These are phyloP conservation scores for Herpetomonas tarakana DNA, from an alignment of 208 protist genomes.

Conservation along the genomic window DNA sequence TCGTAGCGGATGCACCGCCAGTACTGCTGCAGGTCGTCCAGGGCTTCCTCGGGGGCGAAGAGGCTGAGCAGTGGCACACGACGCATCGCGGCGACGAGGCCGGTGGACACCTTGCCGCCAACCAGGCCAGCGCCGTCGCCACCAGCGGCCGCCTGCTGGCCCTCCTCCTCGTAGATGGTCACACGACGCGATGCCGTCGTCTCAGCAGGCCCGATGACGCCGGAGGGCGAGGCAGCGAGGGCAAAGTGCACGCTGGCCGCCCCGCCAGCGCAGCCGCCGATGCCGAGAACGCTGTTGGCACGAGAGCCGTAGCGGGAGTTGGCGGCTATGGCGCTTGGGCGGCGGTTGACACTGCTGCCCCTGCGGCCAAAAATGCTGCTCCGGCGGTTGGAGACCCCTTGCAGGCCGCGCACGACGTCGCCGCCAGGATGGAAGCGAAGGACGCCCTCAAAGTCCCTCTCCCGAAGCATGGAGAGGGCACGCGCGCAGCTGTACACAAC, in stretches of 20 bases:
- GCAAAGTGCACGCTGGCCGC: background rate
- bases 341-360: background rate
- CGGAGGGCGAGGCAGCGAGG: background rate
- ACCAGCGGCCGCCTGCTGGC: background rate
- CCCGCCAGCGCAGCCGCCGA: too few relatives aligned
- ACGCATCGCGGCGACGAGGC: slow-evolving; percentile 35
- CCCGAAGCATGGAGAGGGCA: slow-evolving; percentile 31
- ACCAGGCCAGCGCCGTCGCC: slow-evolving; percentile 6
- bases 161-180: slow-evolving; percentile 33
- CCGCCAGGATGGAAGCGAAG: slow-evolving; percentile 32
- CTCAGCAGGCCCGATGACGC: background rate
- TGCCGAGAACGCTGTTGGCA: background rate
- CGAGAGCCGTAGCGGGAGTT: background rate
- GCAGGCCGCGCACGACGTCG: slow-evolving; percentile 12
- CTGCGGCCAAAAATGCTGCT: slow-evolving; percentile 1
- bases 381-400: slow-evolving; percentile 16
- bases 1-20: slow-evolving; percentile 44
- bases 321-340: background rate
- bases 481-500: slow-evolving; percentile 48
- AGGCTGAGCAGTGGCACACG: slow-evolving; percentile 37
- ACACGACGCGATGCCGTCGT: slow-evolving; percentile 20
- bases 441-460: slow-evolving; percentile 43
- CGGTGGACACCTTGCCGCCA: slow-evolving; percentile 29
- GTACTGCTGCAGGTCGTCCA: slow-evolving; percentile 17
- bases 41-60: slow-evolving; percentile 23